Evolutionary conservation across 192 early-diverging fungal species (phyloP), one percentile per base, ranked within the genome.

Genomic region (Allomyces javanicus): DNA sequence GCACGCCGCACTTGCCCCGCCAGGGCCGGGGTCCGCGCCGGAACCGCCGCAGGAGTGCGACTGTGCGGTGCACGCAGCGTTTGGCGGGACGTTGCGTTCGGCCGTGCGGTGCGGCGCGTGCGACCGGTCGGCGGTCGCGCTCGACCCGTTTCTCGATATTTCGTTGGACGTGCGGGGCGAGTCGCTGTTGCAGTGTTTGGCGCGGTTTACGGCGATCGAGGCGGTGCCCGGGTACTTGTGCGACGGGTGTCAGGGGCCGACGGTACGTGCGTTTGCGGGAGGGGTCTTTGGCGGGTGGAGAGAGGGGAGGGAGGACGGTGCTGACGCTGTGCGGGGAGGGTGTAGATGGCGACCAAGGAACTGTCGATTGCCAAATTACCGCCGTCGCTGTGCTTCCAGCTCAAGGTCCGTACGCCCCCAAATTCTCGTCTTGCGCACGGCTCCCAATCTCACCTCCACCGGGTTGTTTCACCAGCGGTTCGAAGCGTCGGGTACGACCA

Each of bases 91-190:
- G 33, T 40, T 40, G 4, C 2, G 33, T 0, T 40, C 33, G 7
- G 26, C 26, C 26, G 62, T 76, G 26, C 73, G 77, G 40, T 94
- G 92, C 67, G 80, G 84, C 63, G 87, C 85, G 67, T 83, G 89
- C 9, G 33, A 40, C 33, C 33, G 33, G 33, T 40, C 33, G 33
- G 89, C 89, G 1, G 83, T 83, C 2, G 79, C 90, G 3, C 78
- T 81, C 64, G 94, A 97, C 65, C 93, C 93, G 22, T 87, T 94
- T 68, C 77, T 96, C 23, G 93, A 96, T 73, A 79, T 97, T 58
- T 90, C 89, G 45, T 75, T 97, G 40, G 92, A 97, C 62, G 78
- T 97, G 43, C 81, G 79, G 61, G 50, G 17, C 50, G 21, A n/a
- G 10, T 10, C 45, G 45, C 45, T 44, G 25, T 33, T 11, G 58